Base-by-base conservation (phyloP, 2,329 filamentous ascomycete species). In the Phoma sp. region DNA sequence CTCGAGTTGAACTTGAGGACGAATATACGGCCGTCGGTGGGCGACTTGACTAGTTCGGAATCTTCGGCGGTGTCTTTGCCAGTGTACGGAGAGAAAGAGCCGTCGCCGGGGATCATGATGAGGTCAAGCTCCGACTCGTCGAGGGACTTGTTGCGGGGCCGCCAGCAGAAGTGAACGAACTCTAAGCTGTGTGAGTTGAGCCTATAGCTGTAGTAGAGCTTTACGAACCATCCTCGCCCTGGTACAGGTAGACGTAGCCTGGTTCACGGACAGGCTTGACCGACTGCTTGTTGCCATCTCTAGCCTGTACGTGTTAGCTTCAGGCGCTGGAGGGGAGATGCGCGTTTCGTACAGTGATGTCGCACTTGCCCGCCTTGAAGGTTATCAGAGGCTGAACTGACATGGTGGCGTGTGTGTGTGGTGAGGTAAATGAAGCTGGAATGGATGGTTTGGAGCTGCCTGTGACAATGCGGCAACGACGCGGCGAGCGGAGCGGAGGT, bases 161-260 rank as follows among this genome's bases (percentile, higher is more conserved):
- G 89, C 96, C 96, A 99, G 84, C 93, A 97, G 79, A 99, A 96
- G 80, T 97, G 93, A 57, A 96, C 83, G 57, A 99, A 85, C 47
- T 97, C 89, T 92, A 61, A 38, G 38, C 25, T 13, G 7, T 36
- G 43, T 72, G 29, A 68, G 65, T 43, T 51, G 18, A 37, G 13
- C 13, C n/a, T 37, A 8, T 3, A 24, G 14, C 2, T 11, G 9
- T 18, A 5, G 24, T n/a, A 11, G 29, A 29, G 11, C 10, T 42
- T 35, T 30, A 65, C 76, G 53, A 70, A 89, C 88, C 93, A 87
- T 97, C 93, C 82, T 96, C 93, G 46, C 69, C 69, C 43, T 84
- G 84, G 77, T 95, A 96, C 49, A 98, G 87, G 75, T 96, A 98
- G 72, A 98, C 85, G 77, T 96, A 97, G 65, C 93, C 93, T 4